Conservation (phyloP, 768 basidiomycete species). For the Filobasidium floriforme region DNA sequence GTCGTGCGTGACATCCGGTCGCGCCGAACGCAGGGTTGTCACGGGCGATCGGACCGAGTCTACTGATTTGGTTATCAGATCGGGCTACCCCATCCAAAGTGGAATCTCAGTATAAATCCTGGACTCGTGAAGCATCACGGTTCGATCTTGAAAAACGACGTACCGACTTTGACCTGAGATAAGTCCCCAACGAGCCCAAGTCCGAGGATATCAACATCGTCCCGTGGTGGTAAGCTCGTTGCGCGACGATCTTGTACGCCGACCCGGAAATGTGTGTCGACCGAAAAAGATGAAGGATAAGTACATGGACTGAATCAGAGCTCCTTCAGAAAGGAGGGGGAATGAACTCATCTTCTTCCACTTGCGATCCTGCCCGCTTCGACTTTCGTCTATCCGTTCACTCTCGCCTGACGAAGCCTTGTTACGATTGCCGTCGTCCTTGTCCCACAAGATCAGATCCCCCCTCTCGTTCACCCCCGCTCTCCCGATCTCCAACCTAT, state of each 20-base stretch:
- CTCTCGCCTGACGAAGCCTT: no score
- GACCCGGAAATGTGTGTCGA: constrained; percentile 78
- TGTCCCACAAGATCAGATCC: constrained; percentile 67
- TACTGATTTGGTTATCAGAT: constrained; percentile 76
- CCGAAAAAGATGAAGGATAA: neutral
- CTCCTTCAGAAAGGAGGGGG: constrained; percentile 6
- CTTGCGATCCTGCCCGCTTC: constrained; percentile 28
- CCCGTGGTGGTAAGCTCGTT: constrained; percentile 91
- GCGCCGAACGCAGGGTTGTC: constrained; percentile 63
- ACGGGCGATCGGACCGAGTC: constrained; percentile 89
- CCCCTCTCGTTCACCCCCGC: constrained; percentile 82
- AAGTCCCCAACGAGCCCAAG: constrained; percentile 62
- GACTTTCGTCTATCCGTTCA: no score
- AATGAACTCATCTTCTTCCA: constrained; percentile 71
- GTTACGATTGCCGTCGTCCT: no score
- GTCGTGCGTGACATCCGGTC: constrained; percentile 56
- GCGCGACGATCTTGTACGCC: constrained; percentile 88
- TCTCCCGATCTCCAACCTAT: constrained; percentile 59
- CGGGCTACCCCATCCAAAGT: constrained; percentile 53
- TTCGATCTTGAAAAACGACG: constrained; percentile 19
- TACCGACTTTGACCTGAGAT: constrained; percentile 49
- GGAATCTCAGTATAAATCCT: neutral
- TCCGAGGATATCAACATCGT: constrained; percentile 91
- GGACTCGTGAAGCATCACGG: no score
- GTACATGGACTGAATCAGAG: neutral